phyloP scores from a whole-genome alignment of 2,329 filamentous ascomycete genomes.

The Triangularia verruculosa region DNA sequence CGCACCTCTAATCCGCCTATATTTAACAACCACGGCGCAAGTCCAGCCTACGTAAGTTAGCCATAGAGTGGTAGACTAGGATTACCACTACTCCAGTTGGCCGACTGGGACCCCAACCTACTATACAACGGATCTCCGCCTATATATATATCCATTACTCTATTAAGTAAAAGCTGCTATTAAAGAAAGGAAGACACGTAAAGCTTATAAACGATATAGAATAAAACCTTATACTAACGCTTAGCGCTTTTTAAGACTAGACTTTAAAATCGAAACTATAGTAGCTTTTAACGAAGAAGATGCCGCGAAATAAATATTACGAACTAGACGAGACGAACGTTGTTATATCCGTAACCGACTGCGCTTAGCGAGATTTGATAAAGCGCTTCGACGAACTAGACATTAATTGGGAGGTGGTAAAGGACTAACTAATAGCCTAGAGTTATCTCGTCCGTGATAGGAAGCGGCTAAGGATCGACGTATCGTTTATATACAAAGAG shows the following conservation, averaged over 20 bases:
- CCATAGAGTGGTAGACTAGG: not conserved
- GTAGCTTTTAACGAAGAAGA: no score
- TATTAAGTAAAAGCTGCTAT: conserved; percentile 29
- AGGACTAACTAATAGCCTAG: not conserved
- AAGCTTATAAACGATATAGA: no score
- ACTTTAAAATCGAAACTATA: no score
- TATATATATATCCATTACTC: conserved; percentile 29
- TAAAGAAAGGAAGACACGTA: no score
- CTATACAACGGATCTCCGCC: conserved; percentile 9
- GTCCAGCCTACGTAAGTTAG: not conserved
- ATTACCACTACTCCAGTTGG: conserved; percentile 10
- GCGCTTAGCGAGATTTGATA: conserved; percentile 29
- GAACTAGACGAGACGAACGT: conserved; percentile 25
- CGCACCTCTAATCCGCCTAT: conserved; percentile 1
- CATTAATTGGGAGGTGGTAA: not conserved
- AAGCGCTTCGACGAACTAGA: conserved; percentile 28
- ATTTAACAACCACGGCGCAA: conserved; percentile 1
- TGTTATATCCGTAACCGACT: conserved; percentile 28
- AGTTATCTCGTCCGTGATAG: not conserved
- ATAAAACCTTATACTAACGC: no score
- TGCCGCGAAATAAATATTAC: conserved; percentile 18
- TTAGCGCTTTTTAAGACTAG: no score
- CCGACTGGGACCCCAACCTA: conserved; percentile 10
- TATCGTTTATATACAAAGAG: conserved; percentile 14
- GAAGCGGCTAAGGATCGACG: conserved; percentile 10